These are phyloP conservation scores for Nakazawaea ambrosiae DNA, from an alignment of 805 yeast genomes.

Conservation along the genomic window DNA sequence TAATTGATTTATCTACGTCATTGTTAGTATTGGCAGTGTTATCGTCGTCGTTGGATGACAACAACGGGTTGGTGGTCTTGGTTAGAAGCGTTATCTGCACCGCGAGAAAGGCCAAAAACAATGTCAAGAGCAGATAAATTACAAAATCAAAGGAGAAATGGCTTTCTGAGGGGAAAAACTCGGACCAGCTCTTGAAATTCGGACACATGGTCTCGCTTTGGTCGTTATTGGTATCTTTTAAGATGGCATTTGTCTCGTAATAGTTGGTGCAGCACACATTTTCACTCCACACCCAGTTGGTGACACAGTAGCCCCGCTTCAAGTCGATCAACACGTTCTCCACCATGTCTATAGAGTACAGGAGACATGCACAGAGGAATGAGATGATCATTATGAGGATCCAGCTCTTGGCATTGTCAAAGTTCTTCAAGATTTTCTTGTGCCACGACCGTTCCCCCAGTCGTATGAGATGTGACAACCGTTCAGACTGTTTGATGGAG, in stretches of 20 bases:
- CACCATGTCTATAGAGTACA: conserved; percentile 38
- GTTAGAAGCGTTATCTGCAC: conserved; percentile 40
- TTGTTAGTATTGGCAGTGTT: not conserved
- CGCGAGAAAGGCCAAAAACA: conserved; percentile 35
- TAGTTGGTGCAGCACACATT: conserved; percentile 31
- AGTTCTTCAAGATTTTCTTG: conserved; percentile 17
- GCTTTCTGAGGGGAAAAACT: conserved; percentile 14
- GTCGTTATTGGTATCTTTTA: not conserved
- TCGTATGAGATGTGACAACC: conserved; percentile 30
- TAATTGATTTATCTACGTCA: not conserved
- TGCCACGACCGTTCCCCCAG: conserved; percentile 14
- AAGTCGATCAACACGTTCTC: conserved; percentile 43
- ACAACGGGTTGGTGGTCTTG: conserved; percentile 28
- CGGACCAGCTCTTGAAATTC: conserved; percentile 41
- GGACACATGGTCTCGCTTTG: conserved; percentile 20
- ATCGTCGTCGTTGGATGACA: not conserved
- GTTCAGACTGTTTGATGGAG: conserved; percentile 33
- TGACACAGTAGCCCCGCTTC: conserved; percentile 43
- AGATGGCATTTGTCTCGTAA: conserved; percentile 1
- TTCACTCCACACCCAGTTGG: conserved; percentile 36
- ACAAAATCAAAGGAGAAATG: conserved; percentile 22
- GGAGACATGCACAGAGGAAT: conserved; percentile 39
- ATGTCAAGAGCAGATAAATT: conserved; percentile 30
- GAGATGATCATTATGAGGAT: conserved; percentile 38
- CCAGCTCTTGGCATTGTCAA: conserved; percentile 41